These are phyloP conservation scores for Phytophthora agathidicida DNA, from an alignment of 352 stramenopile genomes.

Conservation along the genomic window DNA sequence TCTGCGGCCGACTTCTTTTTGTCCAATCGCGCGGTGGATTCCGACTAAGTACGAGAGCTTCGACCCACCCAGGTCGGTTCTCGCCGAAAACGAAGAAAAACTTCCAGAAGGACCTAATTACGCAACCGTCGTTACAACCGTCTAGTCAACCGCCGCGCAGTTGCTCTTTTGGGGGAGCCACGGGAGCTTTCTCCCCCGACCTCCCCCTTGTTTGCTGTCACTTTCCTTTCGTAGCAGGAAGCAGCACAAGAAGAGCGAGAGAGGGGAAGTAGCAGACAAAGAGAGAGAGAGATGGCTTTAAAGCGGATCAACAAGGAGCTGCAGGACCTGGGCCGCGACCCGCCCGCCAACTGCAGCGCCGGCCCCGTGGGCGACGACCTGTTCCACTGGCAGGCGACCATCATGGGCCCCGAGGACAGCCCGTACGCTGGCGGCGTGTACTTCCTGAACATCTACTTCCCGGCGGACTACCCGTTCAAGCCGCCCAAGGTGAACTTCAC, in stretches of 20 bases:
- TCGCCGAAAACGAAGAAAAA: conserved; percentile 43
- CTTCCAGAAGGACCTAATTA: conserved; percentile 43
- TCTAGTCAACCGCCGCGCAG: background rate
- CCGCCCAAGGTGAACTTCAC: conserved; percentile 99
- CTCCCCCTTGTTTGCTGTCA: conserved; percentile 24
- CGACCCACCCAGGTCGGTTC: conserved; percentile 19
- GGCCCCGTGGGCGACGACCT: conserved; percentile 98
- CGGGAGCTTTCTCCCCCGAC: conserved; percentile 33
- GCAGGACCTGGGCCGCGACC: conserved; percentile 94
- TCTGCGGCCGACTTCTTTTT: no score
- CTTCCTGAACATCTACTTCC: conserved; percentile 99
- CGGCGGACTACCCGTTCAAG: conserved; percentile 99
- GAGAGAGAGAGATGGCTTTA: conserved; percentile 85
- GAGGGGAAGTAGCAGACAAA: conserved; percentile 8
- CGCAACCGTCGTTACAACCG: conserved; percentile 21
- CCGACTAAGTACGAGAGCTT: conserved; percentile 24
- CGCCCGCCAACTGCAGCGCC: conserved; percentile 98
- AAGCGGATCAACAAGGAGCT: conserved; percentile 98
- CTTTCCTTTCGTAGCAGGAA: conserved; percentile 53
- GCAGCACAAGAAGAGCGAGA: conserved; percentile 35
- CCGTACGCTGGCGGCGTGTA: conserved; percentile 98
- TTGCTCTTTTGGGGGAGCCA: conserved; percentile 21
- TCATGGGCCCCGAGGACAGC: conserved; percentile 99
- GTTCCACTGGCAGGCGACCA: conserved; percentile 97
- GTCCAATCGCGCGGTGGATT: conserved; percentile 13